Conservation (phyloP, 306 rosid genomes). For the Cajanus cajan region DNA sequence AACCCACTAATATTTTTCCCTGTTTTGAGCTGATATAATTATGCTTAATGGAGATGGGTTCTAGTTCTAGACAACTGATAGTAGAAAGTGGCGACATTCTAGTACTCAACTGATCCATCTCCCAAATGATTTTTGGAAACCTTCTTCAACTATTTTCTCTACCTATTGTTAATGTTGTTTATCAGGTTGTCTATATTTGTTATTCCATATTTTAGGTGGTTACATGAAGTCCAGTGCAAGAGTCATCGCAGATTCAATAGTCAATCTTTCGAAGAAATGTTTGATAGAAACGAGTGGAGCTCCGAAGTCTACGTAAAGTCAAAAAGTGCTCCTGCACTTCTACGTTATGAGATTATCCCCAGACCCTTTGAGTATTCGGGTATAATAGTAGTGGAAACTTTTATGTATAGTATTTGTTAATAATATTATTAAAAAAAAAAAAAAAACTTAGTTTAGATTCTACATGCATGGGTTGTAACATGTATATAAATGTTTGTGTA, state of each 20-base stretch:
- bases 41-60: not conserved
- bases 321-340: constrained; percentile 17
- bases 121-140: not conserved
- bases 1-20: not conserved
- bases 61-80: not conserved
- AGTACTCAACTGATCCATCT: not conserved
- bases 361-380: not conserved
- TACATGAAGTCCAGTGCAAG: constrained; percentile 92
- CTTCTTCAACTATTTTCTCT: not conserved
- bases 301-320: constrained; percentile 16
- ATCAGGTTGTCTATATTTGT: not conserved
- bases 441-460: not conserved
- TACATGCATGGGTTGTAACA: not conserved
- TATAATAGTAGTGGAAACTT: not conserved
- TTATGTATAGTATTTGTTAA: not conserved
- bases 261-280: constrained; percentile 64
- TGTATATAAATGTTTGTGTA: constrained; percentile 9
- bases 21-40: not conserved
- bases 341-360: not conserved
- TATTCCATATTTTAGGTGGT: constrained; percentile 66
- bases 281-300: constrained; percentile 53
- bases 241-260: constrained; percentile 84
- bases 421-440: not conserved
- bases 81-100: not conserved
- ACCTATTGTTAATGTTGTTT: constrained; percentile 9